phyloP scores from a whole-genome alignment of 2,329 filamentous ascomycete genomes.

The Botrytis squamosa region DNA sequence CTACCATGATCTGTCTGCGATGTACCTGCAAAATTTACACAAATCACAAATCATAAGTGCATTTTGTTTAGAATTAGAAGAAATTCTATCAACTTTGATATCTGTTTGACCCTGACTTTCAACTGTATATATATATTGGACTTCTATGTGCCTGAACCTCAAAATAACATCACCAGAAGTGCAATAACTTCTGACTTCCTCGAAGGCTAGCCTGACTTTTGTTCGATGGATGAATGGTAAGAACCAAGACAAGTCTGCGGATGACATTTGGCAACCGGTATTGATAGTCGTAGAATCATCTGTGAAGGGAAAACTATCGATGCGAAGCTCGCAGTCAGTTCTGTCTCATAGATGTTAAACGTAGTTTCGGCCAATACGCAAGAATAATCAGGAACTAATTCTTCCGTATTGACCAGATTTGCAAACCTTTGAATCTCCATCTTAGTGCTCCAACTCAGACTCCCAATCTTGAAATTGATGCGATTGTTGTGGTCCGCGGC shows the following conservation, averaged over 20 bases:
- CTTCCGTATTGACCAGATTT: background rate
- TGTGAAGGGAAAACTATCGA: background rate
- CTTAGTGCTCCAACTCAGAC: background rate
- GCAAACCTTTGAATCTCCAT: background rate
- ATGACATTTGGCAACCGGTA: no score
- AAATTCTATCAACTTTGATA: background rate
- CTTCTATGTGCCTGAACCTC: background rate
- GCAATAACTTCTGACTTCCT: background rate
- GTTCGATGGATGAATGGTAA: background rate
- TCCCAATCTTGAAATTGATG: background rate
- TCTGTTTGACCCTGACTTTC: background rate
- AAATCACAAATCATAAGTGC: background rate
- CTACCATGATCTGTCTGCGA: background rate
- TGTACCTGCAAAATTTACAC: background rate
- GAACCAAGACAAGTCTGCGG: background rate
- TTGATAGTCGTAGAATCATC: background rate
- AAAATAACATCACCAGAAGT: background rate
- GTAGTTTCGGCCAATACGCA: background rate
- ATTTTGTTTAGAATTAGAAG: background rate
- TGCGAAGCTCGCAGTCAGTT: background rate
- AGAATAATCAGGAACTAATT: background rate
- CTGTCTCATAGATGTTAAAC: background rate
- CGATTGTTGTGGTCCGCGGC: background rate
- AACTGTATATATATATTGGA: background rate
- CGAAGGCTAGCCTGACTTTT: background rate